A percentile compares a stretch with the other conserved stretches of the same genome.
These are phyloP conservation scores for Aegle marmelos DNA, from an alignment of 345 rosid genomes.

Conservation along the genomic window DNA sequence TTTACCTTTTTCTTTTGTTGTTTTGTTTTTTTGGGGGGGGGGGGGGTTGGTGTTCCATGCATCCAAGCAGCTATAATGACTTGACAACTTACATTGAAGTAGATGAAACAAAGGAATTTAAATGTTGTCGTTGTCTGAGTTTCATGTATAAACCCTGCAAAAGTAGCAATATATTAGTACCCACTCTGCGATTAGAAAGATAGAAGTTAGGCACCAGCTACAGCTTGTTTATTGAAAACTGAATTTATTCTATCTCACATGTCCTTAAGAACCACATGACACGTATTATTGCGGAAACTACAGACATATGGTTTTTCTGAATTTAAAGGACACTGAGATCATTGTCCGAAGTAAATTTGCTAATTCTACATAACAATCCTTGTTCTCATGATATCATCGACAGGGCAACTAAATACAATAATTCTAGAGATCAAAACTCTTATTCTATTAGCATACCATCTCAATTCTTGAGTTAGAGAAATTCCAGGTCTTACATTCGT, in stretches of 20 bases:
- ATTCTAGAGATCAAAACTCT: background rate
- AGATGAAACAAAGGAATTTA: conserved; percentile 20
- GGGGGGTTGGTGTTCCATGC: too few species aligned
- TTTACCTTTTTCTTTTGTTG: too few species aligned
- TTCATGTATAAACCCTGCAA: conserved; percentile 88
- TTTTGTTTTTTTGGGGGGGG: too few species aligned
- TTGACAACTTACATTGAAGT: conserved; percentile 32
- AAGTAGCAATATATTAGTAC: conserved; percentile 4
- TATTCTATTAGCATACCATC: background rate
- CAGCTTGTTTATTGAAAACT: background rate
- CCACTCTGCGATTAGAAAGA: background rate
- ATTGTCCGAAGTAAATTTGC: too few species aligned
- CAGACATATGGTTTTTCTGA: background rate
- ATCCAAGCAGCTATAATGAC: background rate
- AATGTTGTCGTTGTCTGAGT: conserved; percentile 47
- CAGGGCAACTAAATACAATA: too few species aligned
- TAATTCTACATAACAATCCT: too few species aligned
- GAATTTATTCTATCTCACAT: too few species aligned
- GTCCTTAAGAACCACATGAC: background rate
- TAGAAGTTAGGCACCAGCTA: background rate
- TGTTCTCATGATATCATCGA: too few species aligned
- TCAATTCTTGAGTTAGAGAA: background rate
- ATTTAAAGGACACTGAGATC: background rate
- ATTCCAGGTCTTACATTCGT: conserved; percentile 47
- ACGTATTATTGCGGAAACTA: background rate